Conservation (phyloP, 495 filamentous ascomycete species). For the Penicillium crystallinum region DNA sequence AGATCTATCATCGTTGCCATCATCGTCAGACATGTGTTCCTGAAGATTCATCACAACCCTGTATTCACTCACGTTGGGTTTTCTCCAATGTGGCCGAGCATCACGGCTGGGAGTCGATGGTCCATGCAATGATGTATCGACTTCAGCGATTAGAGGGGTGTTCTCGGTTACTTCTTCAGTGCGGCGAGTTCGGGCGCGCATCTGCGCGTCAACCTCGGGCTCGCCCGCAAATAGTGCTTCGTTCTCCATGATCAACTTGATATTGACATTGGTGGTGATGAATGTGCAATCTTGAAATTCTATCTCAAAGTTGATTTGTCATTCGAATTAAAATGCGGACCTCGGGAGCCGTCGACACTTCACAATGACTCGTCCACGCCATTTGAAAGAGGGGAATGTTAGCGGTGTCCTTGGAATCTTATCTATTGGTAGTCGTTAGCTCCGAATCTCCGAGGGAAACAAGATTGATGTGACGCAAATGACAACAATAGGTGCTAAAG, state of each 20-base stretch:
- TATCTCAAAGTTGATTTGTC: not conserved
- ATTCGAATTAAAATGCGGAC: not conserved
- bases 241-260: constrained; percentile 21
- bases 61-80: constrained; percentile 18
- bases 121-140: not conserved
- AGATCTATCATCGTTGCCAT: constrained; percentile 50
- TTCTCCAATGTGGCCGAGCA: constrained; percentile 18
- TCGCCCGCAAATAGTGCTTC: constrained; percentile 22
- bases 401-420: not conserved
- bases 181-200: constrained; percentile 1
- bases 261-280: not conserved
- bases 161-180: constrained; percentile 3
- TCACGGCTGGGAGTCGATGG: not conserved
- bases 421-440: not conserved
- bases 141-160: not conserved
- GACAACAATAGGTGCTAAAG: too few relatives aligned
- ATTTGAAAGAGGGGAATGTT: not conserved
- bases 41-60: not conserved
- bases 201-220: constrained; percentile 15
- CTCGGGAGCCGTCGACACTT: not conserved
- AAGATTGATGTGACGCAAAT: too few relatives aligned
- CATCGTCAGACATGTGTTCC: constrained; percentile 9
- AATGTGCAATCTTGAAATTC: not conserved
- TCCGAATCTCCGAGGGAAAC: not conserved
- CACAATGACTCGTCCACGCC: not conserved